These are phyloP conservation scores for Biscutella auriculata DNA, from an alignment of 441 rosid genomes.

Conservation along the genomic window DNA sequence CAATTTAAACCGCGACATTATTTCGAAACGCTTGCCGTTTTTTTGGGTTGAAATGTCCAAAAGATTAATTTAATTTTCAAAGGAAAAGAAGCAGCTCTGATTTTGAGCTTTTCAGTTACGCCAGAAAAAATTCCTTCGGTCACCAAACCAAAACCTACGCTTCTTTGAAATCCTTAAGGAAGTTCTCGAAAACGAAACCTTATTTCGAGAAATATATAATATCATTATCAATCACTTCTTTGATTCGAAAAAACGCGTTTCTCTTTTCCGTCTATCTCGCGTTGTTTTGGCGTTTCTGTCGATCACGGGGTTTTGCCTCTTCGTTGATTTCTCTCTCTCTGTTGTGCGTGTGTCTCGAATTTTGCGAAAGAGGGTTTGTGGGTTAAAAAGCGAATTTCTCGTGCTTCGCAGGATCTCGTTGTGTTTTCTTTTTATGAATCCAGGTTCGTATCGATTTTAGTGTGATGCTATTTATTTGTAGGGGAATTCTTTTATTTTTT, in stretches of 20 bases:
- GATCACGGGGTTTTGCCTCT: constrained; percentile 16
- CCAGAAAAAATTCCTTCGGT: constrained; percentile 1
- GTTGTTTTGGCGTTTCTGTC: constrained; percentile 6
- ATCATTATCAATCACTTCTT: not conserved
- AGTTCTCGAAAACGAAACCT: too few relatives aligned
- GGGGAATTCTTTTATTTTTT: not conserved
- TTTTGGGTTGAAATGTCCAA: too few relatives aligned
- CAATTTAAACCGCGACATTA: too few relatives aligned
- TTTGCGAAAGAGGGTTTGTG: not conserved
- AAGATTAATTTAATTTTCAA: too few relatives aligned
- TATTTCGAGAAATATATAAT: too few relatives aligned
- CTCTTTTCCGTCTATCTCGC: not conserved
- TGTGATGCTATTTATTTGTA: not conserved
- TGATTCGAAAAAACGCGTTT: not conserved
- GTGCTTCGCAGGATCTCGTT: constrained; percentile 9
- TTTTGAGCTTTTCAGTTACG: too few relatives aligned
- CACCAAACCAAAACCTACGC: constrained; percentile 14
- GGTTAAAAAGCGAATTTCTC: constrained; percentile 5
- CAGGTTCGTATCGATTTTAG: constrained; percentile 14
- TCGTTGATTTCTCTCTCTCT: not conserved
- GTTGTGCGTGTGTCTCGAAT: not conserved
- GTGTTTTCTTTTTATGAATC: not conserved
- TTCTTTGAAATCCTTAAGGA: constrained; percentile 3
- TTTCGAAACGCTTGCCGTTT: too few relatives aligned
- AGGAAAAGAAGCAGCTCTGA: too few relatives aligned